Evolutionary conservation across 306 rosid genomes (phyloP).

Genomic region (Cyclanthera cordifolia): DNA sequence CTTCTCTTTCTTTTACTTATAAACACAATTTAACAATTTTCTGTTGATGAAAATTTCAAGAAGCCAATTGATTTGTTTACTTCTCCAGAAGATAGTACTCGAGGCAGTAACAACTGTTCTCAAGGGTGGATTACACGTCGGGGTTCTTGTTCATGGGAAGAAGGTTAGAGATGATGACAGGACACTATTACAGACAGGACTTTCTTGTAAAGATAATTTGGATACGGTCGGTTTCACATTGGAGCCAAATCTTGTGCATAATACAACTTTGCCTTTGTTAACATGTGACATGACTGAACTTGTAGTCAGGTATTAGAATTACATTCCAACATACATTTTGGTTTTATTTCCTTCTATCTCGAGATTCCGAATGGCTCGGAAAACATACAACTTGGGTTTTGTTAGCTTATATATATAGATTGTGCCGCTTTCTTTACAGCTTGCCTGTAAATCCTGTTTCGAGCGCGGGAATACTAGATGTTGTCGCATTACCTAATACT

Average conservation of each 20-base stretch:
- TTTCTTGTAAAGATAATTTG: constrained; percentile 59
- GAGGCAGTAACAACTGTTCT: constrained; percentile 69
- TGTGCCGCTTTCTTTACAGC: constrained; percentile 30
- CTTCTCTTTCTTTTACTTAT: neutral
- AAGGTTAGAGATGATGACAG: constrained; percentile 62
- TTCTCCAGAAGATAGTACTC: constrained; percentile 61
- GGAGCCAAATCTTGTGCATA: constrained; percentile 53
- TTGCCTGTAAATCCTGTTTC: constrained; percentile 34
- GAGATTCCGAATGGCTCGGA: neutral
- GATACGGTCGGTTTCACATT: constrained; percentile 56
- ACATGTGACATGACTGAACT: constrained; percentile 29
- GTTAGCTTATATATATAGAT: neutral
- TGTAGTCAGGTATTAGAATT: constrained; percentile 36
- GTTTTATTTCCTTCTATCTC: neutral
- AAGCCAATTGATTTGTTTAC: neutral
- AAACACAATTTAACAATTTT: neutral
- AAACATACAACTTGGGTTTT: neutral
- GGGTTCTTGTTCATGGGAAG: constrained; percentile 62
- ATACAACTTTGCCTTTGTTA: constrained; percentile 27
- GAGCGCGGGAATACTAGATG: constrained; percentile 34
- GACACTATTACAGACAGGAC: constrained; percentile 71
- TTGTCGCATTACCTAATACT: constrained; percentile 23
- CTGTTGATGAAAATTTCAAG: constrained; percentile 5
- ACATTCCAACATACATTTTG: neutral
- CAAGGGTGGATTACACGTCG: constrained; percentile 57